Evolutionary conservation across 345 rosid species (phyloP).

Genomic region (Nasturtium officinale): DNA sequence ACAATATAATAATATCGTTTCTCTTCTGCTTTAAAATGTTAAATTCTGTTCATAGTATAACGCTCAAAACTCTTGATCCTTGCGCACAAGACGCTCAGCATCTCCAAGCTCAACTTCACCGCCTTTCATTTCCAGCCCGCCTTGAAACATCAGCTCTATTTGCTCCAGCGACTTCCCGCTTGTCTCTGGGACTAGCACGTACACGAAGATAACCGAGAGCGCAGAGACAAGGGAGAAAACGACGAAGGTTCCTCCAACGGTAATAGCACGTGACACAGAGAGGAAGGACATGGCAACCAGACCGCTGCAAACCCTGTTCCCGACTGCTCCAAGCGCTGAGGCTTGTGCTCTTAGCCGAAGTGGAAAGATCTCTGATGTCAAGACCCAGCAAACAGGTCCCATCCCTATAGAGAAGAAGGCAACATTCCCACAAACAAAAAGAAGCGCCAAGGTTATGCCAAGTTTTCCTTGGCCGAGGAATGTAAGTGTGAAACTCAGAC

Average conservation of each 20-base stretch:
- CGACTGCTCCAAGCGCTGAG: conserved; percentile 73
- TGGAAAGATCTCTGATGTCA: conserved; percentile 84
- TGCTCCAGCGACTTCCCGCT: conserved; percentile 84
- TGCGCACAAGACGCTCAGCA: conserved; percentile 69
- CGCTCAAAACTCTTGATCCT: conserved; percentile 36
- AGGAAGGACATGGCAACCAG: conserved; percentile 83
- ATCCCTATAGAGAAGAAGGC: conserved; percentile 85
- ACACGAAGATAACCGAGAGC: conserved; percentile 64
- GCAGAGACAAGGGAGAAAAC: conserved; percentile 60
- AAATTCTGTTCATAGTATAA: conserved; percentile 2
- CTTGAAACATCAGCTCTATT: conserved; percentile 63
- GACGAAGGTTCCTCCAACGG: conserved; percentile 70
- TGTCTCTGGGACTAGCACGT: conserved; percentile 68
- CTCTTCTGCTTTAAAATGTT: conserved; percentile 14
- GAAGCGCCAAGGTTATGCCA: conserved; percentile 51
- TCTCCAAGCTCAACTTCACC: conserved; percentile 71
- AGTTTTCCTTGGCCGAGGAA: conserved; percentile 53
- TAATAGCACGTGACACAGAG: conserved; percentile 58
- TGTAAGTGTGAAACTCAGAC: conserved; percentile 59
- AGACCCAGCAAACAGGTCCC: conserved; percentile 82
- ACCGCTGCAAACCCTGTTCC: conserved; percentile 78
- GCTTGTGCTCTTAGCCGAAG: conserved; percentile 80
- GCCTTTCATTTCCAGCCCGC: conserved; percentile 44
- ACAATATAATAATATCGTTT: not conserved
- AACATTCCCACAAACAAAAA: conserved; percentile 73